A percentile compares a stretch with the other conserved stretches of the same genome.
Evolutionary conservation across 2,329 filamentous ascomycete species (phyloP).

Genomic region (Knufia fluminis): DNA sequence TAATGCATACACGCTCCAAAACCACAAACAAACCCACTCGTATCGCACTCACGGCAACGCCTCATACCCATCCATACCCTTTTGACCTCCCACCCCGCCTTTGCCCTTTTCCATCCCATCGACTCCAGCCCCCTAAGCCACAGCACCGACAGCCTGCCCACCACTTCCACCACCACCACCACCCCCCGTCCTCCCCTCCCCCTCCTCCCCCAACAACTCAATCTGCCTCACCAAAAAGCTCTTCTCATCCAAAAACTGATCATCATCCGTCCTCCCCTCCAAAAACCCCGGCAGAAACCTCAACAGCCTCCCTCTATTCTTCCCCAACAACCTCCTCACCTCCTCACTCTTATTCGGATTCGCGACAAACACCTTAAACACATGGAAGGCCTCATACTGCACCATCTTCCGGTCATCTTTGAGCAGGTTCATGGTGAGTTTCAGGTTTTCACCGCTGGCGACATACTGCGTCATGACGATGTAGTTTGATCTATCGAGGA

Average conservation of each 20-base stretch:
- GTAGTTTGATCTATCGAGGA: slow-evolving; percentile 93
- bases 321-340: slow-evolving; percentile 89
- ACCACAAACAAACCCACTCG: too few species aligned
- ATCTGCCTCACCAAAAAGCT: slow-evolving; percentile 97
- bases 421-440: slow-evolving; percentile 95
- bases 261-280: slow-evolving; percentile 90
- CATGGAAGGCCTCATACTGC: slow-evolving; percentile 97
- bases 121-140: not conserved
- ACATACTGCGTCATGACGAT: slow-evolving; percentile 97
- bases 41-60: too few species aligned
- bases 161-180: not conserved
- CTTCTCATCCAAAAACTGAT: slow-evolving; percentile 97
- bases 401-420: slow-evolving; percentile 97
- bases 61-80: too few species aligned
- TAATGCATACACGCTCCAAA: too few species aligned
- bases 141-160: slow-evolving; percentile 1
- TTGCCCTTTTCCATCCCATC: too few species aligned
- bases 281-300: slow-evolving; percentile 85
- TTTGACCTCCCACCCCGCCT: too few species aligned
- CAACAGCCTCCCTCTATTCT: slow-evolving; percentile 86
- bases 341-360: slow-evolving; percentile 97
- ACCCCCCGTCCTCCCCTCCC: not conserved
- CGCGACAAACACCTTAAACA: slow-evolving; percentile 98
- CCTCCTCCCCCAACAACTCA: slow-evolving; percentile 27
- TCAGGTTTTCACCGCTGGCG: slow-evolving; percentile 87